phyloP scores from a whole-genome alignment of 331 rosid species.

The Arachis monticola region DNA sequence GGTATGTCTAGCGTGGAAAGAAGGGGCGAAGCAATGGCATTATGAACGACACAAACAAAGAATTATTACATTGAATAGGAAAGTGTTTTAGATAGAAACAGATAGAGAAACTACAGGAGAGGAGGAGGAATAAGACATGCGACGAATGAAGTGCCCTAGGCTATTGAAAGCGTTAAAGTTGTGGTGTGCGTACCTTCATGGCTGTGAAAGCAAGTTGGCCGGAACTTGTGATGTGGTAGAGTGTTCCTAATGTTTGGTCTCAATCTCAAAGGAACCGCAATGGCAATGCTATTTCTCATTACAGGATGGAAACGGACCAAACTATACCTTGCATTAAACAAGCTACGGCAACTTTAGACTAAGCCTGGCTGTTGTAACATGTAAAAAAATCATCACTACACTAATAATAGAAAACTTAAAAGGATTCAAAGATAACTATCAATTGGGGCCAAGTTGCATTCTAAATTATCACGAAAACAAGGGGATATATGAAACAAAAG shows the following conservation, averaged over 20 bases:
- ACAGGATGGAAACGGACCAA: too few relatives aligned
- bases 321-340: too few relatives aligned
- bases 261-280: neutral
- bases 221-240: neutral
- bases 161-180: slow-evolving; percentile 4
- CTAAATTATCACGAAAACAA: too few relatives aligned
- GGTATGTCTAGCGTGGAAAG: slow-evolving; percentile 23
- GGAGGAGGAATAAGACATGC: neutral
- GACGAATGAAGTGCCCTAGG: neutral
- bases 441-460: too few relatives aligned
- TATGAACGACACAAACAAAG: neutral
- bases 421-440: too few relatives aligned
- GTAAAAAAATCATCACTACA: too few relatives aligned
- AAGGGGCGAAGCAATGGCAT: neutral
- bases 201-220: slow-evolving; percentile 18
- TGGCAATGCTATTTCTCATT: neutral
- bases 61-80: neutral
- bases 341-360: too few relatives aligned
- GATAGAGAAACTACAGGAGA: neutral
- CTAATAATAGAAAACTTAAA: too few relatives aligned
- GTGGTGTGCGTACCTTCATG: slow-evolving; percentile 18
- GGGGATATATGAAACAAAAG: too few relatives aligned
- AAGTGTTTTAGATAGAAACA: slow-evolving; percentile 9
- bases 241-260: slow-evolving; percentile 4
- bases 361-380: too few relatives aligned